Evolutionary conservation across 345 rosid genomes (phyloP).

Genomic region (Populus ilicifolia): DNA sequence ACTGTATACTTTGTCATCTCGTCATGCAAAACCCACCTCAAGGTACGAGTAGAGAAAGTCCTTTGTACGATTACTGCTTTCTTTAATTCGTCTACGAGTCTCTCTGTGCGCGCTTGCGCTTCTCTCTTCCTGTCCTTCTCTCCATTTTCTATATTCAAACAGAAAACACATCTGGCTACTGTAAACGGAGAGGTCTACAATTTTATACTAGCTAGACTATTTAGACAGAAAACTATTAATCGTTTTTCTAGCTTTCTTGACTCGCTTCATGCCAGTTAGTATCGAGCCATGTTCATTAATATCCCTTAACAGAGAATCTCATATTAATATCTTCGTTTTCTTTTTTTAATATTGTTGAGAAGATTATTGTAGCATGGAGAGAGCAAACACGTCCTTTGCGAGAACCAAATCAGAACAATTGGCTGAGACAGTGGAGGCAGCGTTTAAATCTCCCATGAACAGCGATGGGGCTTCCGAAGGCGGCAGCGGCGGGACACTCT

Average conservation of each 20-base stretch:
- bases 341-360: not conserved
- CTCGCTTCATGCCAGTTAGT: not conserved
- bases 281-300: not conserved
- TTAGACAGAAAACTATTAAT: no score
- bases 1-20: not conserved
- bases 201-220: not conserved
- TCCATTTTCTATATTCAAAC: not conserved
- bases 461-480: slow-evolving; percentile 19
- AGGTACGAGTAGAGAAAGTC: no score
- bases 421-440: slow-evolving; percentile 62
- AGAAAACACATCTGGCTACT: no score
- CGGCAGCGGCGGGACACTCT: slow-evolving; percentile 33
- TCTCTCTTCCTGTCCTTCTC: no score
- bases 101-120: no score
- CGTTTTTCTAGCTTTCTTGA: not conserved
- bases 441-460: slow-evolving; percentile 52
- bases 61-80: not conserved
- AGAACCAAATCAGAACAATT: slow-evolving; percentile 83
- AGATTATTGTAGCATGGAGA: slow-evolving; percentile 37
- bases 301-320: not conserved
- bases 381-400: slow-evolving; percentile 46
- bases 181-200: not conserved
- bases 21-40: not conserved
- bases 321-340: not conserved
- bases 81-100: not conserved